Evolutionary conservation across 2,329 filamentous ascomycete species (phyloP).

Genomic region (Scedosporium boydii): DNA sequence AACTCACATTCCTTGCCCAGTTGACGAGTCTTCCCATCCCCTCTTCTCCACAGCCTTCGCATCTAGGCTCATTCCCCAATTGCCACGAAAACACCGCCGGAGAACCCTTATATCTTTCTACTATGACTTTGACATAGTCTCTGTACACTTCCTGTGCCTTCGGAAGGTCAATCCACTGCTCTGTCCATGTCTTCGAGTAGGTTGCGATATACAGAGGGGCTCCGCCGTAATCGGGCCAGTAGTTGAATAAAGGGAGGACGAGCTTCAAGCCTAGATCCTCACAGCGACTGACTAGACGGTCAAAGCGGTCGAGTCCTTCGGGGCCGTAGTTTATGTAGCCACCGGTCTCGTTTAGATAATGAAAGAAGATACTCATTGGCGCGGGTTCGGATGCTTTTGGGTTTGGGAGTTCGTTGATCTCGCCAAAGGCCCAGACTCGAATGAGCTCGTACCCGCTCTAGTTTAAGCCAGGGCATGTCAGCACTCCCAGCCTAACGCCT

Average conservation of each 20-base stretch:
- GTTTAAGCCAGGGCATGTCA: background rate
- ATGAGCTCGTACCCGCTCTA: conserved; percentile 45
- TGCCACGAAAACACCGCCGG: conserved; percentile 42
- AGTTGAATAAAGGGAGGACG: conserved; percentile 45
- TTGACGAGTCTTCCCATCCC: conserved; percentile 34
- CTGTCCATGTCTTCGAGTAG: conserved; percentile 37
- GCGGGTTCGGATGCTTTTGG: conserved; percentile 36
- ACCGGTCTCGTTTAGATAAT: conserved; percentile 37
- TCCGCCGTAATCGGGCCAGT: conserved; percentile 60
- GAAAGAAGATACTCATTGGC: conserved; percentile 37
- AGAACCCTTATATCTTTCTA: conserved; percentile 34
- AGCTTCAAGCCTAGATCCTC: background rate
- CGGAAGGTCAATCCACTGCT: background rate
- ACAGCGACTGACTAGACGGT: background rate
- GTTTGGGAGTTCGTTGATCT: conserved; percentile 22
- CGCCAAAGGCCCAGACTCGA: conserved; percentile 48
- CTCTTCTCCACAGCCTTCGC: conserved; percentile 46
- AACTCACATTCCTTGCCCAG: conserved; percentile 47
- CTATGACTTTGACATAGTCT: conserved; percentile 32
- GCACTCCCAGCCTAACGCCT: background rate
- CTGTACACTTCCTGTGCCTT: conserved; percentile 1
- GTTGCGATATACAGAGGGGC: conserved; percentile 48
- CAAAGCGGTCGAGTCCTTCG: conserved; percentile 37
- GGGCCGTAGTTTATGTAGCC: conserved; percentile 54
- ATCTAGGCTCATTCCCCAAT: conserved; percentile 47